phyloP scores from a whole-genome alignment of 2,329 filamentous ascomycete genomes.

The Penicillium sp. region DNA sequence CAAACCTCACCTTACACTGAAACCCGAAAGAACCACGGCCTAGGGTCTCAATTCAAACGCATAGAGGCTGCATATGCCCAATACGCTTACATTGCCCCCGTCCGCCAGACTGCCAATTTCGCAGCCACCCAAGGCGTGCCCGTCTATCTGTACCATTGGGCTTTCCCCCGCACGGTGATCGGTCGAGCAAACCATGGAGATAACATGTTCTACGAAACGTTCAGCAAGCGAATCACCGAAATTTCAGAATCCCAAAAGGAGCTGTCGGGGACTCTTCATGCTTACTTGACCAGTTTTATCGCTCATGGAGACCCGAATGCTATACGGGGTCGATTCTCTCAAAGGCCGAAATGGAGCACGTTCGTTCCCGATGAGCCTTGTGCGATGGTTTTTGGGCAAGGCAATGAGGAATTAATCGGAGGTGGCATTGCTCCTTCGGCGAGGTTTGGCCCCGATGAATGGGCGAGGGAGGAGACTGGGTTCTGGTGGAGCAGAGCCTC shows the following conservation, averaged over 20 bases:
- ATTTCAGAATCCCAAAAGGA: constrained; percentile 39
- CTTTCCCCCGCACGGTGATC: constrained; percentile 40
- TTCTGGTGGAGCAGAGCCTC: constrained; percentile 42
- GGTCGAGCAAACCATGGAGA: constrained; percentile 46
- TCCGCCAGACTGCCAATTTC: constrained; percentile 42
- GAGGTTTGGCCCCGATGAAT: constrained; percentile 37
- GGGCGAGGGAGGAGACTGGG: constrained; percentile 41
- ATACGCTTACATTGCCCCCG: constrained; percentile 46
- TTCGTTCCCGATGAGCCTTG: constrained; percentile 27
- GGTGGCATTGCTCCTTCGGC: constrained; percentile 38
- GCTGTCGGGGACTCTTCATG: constrained; percentile 41
- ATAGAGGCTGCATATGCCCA: constrained; percentile 46
- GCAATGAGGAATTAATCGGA: constrained; percentile 46
- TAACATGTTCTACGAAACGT: constrained; percentile 46
- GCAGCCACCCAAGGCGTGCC: constrained; percentile 32
- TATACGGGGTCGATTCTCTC: constrained; percentile 20
- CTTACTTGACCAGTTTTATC: constrained; percentile 48
- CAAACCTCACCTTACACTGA: constrained; percentile 24
- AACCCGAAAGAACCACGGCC: constrained; percentile 15
- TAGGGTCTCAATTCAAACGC: constrained; percentile 50
- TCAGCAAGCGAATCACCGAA: constrained; percentile 29
- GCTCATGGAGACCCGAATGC: constrained; percentile 43
- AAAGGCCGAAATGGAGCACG: constrained; percentile 33
- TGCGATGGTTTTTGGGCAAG: constrained; percentile 44
- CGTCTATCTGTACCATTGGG: constrained; percentile 52